Evolutionary conservation across 1,284 basidiomycete species (phyloP), one percentile per base, ranked within the genome.

Genomic region (Apiotrichum veenhuisii): DNA sequence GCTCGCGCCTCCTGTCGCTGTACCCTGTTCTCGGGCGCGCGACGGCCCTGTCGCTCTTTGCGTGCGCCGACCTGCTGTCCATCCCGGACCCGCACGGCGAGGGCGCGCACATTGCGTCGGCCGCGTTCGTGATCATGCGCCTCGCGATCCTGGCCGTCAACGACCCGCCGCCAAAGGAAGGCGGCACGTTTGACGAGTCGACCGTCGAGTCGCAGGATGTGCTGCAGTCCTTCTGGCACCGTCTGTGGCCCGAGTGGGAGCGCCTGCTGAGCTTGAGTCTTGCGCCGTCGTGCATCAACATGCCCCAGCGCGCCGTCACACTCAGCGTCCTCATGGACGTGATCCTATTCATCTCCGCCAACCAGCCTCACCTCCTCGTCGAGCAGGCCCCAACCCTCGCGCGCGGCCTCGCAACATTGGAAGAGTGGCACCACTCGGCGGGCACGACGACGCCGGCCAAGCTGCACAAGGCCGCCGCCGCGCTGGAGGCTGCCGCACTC

Each of bases 181-280:
- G 11, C 3, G 26, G 15, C 25, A 45, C 40, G 37, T 45, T 42
- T 40, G 25, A n/a, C 49, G 45, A 14, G 48, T 50, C 49, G 12
- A 15, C 23, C n/a, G 27, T 33, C 25, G 25, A 27, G 10, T 45
- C 55, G 4, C 20, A 57, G 8, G 64, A 65, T 27, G 63, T 50
- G 40, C 54, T 70, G 33, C 59, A 61, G 25, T 50, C 49, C 0
- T 64, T 72, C 18, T 74, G 70, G 71, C 56, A 47, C 22, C 59
- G 69, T 23, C 61, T 72, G n/a, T 71, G 72, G 69, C 69, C 73
- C 1, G 72, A 75, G 48, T 72, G 68, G 69, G 60, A 61, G 33
- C 55, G 72, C 14, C 54, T 74, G 2, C 47, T 75, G 17, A 44
- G 57, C 1, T 52, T 71, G 2, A 66, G 69, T 2, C 23, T 69